A percentile compares a stretch with the other conserved stretches of the same genome.
These are phyloP conservation scores for Pythium periplocum DNA, from an alignment of 352 stramenopile species.

Conservation along the genomic window DNA sequence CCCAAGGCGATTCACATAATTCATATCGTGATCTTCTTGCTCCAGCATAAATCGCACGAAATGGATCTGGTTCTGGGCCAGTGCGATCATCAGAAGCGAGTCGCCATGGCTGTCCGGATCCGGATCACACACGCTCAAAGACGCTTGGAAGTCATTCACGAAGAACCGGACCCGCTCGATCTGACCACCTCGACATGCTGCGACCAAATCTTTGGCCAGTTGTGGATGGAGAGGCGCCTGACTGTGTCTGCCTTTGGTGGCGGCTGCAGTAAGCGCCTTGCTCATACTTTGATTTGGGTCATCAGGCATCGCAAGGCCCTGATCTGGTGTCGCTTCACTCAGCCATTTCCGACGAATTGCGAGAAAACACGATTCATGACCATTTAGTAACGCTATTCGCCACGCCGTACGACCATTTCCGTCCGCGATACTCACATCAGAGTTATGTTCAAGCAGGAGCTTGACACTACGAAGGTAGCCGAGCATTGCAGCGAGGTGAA, in stretches of 20 bases:
- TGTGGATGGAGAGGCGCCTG: constrained; percentile 9
- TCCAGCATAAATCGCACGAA: constrained; percentile 8
- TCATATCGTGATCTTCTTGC: constrained; percentile 1
- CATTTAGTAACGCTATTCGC: constrained; percentile 46
- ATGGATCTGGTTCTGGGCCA: constrained; percentile 2
- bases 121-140: not conserved
- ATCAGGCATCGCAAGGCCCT: not conserved
- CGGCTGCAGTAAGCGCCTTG: constrained; percentile 5
- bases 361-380: constrained; percentile 52
- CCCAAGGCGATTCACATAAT: constrained; percentile 7
- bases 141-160: constrained; percentile 6
- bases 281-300: not conserved
- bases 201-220: constrained; percentile 4
- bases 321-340: constrained; percentile 3
- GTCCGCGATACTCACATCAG: constrained; percentile 42
- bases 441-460: constrained; percentile 36
- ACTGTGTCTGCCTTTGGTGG: constrained; percentile 2
- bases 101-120: constrained; percentile 6
- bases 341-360: constrained; percentile 65
- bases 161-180: constrained; percentile 4
- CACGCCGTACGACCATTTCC: constrained; percentile 42
- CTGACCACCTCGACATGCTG: not conserved
- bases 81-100: constrained; percentile 14
- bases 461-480: constrained; percentile 36
- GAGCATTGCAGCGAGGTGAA: constrained; percentile 46